Evolutionary conservation across 371 early-diverging fungal species (phyloP), one percentile per base, ranked within the genome.

Genomic region (Choanephora cucurbitarum): DNA sequence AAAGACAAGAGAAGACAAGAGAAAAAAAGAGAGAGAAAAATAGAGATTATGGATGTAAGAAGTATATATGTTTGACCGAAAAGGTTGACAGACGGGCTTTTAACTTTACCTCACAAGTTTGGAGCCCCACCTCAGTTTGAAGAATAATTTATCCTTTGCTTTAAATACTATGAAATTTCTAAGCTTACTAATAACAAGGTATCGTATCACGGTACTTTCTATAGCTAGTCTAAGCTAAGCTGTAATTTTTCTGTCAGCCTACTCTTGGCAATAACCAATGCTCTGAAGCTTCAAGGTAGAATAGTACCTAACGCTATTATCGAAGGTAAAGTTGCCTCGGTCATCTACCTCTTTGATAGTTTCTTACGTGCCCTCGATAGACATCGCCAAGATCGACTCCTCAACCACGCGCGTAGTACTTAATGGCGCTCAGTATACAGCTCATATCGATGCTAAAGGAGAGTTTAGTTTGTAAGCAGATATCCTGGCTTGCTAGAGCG

Each of bases 401-500:
- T 23, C 66, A 6, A 57, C 57, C 11, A 55, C 66, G 15, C 44
- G 49, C 34, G 41, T 47, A 5, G 32, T 33, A 8, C 56, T 62
- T 2, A 61, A 62, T 33, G 62, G 54, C 15, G 46, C 37, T 9
- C 43, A 52, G 15, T 23, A 53, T 28, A 56, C 46, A 37, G 46
- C 62, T 13, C 48, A 48, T 37, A 45, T 66, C 19, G 24, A 49
- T 37, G 34, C 52, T 0, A 39, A 58, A 31, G 70, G 66, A 6
- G 55, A 59, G 18, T 66, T 69, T 43, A 49, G 19, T 24, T 44
- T 67, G 67, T 67, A 49, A 52, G 39, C 10, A n/a, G 24, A 44
- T 28, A 18, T 47, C 11, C 39, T 40, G 19, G 2, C 1, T 24
- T 50, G 15, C 17, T 17, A 10, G 13, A 37, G 18, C 9, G 11